phyloP scores from a whole-genome alignment of 345 rosid genomes.

The Camelina sativa region DNA sequence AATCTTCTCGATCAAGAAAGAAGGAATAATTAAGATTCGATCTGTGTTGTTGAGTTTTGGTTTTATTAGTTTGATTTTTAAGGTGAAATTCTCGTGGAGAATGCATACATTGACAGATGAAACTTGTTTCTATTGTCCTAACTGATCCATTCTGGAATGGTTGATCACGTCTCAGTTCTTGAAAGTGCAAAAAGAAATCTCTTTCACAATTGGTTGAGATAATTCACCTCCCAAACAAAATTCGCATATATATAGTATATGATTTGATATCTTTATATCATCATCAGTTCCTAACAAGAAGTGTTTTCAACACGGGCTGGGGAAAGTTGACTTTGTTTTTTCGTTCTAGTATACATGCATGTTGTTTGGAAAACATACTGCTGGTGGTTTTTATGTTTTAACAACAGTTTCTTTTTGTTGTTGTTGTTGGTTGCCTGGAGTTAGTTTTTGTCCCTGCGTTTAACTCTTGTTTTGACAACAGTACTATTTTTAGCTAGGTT shows the following conservation, averaged over 20 bases:
- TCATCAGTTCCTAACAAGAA: constrained; percentile 12
- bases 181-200: background rate
- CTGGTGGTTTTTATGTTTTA: constrained; percentile 25
- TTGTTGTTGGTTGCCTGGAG: constrained; percentile 15
- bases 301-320: constrained; percentile 1
- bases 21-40: background rate
- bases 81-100: too few relatives aligned
- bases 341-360: background rate
- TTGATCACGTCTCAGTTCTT: background rate
- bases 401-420: background rate
- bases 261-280: background rate
- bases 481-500: constrained; percentile 36
- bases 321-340: background rate
- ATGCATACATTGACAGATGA: background rate
- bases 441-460: constrained; percentile 36
- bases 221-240: background rate
- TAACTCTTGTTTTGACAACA: constrained; percentile 26
- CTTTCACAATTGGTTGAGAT: background rate
- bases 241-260: background rate
- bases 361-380: constrained; percentile 31
- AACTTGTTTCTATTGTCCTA: background rate
- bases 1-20: background rate
- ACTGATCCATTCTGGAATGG: background rate
- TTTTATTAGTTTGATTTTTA: too few relatives aligned
- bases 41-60: background rate